phyloP scores from a whole-genome alignment of 106 monocot genomes.

The Allium fistulosum region DNA sequence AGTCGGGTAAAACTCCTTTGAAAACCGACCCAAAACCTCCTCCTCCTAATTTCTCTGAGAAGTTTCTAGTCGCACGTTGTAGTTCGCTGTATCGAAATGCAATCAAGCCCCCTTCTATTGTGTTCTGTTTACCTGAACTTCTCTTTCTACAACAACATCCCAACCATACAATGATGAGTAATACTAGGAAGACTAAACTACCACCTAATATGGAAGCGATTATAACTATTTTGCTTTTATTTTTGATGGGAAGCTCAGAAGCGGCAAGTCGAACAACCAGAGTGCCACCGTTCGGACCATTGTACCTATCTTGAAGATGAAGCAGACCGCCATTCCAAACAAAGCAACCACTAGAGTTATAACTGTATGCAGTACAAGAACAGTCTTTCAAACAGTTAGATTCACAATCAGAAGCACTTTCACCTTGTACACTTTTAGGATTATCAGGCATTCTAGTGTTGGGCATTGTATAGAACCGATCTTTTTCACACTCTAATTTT shows the following conservation, averaged over 20 bases:
- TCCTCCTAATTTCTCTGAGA: conserved; percentile 11
- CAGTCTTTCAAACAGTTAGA: conserved; percentile 20
- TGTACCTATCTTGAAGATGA: conserved; percentile 6
- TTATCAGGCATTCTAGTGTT: conserved; percentile 11
- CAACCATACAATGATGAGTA: neutral
- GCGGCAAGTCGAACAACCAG: conserved; percentile 15
- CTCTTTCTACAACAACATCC: no score
- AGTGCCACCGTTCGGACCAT: neutral
- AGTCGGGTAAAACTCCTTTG: conserved; percentile 14
- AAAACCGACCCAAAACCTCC: conserved; percentile 29
- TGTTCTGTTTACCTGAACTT: neutral
- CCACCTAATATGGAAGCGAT: conserved; percentile 2
- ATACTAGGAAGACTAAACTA: neutral
- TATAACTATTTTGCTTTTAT: neutral
- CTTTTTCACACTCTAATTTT: conserved; percentile 12
- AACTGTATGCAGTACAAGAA: conserved; percentile 27
- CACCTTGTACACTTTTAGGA: neutral
- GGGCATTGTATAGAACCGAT: conserved; percentile 11
- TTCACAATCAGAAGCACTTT: conserved; percentile 11
- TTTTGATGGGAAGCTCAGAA: neutral
- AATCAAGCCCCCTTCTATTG: neutral
- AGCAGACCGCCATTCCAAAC: conserved; percentile 16
- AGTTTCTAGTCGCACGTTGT: conserved; percentile 9
- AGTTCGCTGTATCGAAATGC: conserved; percentile 11
- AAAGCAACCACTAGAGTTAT: conserved; percentile 3